A percentile compares a stretch with the other conserved stretches of the same genome.
Evolutionary conservation across 176 grass and related monocot genomes (phyloP).

Genomic region (Alopecurus myosuroides): DNA sequence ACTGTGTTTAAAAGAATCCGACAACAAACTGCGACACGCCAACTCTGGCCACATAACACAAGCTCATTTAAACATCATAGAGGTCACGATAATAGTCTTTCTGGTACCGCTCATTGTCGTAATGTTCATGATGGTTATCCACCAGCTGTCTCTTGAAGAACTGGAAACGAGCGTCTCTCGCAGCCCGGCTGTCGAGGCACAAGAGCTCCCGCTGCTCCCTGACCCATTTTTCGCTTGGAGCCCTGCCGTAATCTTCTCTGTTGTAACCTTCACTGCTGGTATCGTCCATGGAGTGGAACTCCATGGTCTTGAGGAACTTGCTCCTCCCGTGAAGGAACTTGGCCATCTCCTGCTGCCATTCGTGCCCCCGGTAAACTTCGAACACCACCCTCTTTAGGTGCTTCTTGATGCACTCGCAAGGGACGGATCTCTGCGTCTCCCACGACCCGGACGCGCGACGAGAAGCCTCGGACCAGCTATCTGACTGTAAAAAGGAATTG

Average conservation of each 20-base stretch:
- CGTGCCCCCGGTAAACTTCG: too few species aligned
- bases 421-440: neutral
- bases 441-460: neutral
- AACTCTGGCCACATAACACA: neutral
- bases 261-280: too few species aligned
- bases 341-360: too few species aligned
- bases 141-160: neutral
- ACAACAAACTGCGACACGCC: neutral
- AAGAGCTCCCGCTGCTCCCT: neutral
- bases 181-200: neutral
- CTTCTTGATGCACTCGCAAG: too few species aligned
- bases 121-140: neutral
- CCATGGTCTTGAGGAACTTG: too few species aligned
- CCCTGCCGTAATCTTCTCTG: too few species aligned
- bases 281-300: too few species aligned
- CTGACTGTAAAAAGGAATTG: neutral
- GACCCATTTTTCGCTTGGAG: neutral
- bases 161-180: neutral
- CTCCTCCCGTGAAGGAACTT: too few species aligned
- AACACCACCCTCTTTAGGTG: too few species aligned
- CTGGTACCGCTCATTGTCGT: conserved; percentile 9
- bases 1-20: neutral
- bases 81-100: neutral
- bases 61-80: neutral
- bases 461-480: neutral